Evolutionary conservation across 1,284 basidiomycete genomes (phyloP), one percentile per base, ranked within the genome.

Genomic region (Ganoderma boninense): DNA sequence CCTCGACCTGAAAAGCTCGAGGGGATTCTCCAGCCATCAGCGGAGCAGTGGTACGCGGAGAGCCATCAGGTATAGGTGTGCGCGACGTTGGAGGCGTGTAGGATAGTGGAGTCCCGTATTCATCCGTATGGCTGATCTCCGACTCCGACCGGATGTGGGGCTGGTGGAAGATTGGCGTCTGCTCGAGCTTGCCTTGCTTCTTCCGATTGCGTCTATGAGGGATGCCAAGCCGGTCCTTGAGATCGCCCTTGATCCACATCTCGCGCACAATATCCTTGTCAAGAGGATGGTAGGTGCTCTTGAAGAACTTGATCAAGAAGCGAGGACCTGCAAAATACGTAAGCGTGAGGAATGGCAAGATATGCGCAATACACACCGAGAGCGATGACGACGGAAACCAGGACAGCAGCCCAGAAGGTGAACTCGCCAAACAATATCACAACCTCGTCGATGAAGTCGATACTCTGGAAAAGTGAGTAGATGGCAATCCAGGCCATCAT

Each of bases 261-360:
- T 98, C 96, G 26, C 96, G 90, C 13, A 98, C 85, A 71, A 97
- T 92, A 76, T 97, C 94, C 79, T 89, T 91, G 83, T 96, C 95
- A 20, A 91, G 84, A 5, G 95, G 94, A 64, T 80, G 82, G 77
- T 95, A 96, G 0, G 89, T 85, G 2, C 89, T 85, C 20, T 86
- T 84, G 65, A 90, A 77, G 80, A 88, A 95, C 77, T 95, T 95
- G 82, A 90, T 82, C 54, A 95, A 67, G 82, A 92, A 93, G 4
- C 92, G 87, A 8, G 93, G 93, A 11, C 87, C 94, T 95, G 66
- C 42, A 23, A 66, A 54, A 32, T 65, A 49, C 62, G 59, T 78
- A 8, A 78, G 63, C 29, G 35, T 18, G 1, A 16, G 2, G 35
- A 16, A 5, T 8, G 1, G 18, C 1, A 32, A 0, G 62, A n/a